Conservation (phyloP, 1,284 basidiomycete genomes). For the Pisolithus thermaeus region DNA sequence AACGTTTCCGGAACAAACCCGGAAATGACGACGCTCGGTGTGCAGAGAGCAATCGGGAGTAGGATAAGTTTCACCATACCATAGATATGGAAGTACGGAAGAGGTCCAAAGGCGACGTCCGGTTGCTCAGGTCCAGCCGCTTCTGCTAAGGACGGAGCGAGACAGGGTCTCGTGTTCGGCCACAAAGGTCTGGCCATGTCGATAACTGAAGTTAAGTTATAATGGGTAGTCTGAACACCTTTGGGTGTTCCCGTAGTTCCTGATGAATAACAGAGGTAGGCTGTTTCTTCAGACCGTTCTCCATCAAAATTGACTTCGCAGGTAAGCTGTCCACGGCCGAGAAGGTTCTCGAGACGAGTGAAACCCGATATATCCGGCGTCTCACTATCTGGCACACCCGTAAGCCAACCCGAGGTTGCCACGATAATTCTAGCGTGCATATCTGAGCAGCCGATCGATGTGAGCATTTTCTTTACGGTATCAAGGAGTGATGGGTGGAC, state of each 20-base stretch:
- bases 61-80: constrained; percentile 56
- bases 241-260: constrained; percentile 63
- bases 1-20: constrained; percentile 73
- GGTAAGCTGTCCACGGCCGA: constrained; percentile 39
- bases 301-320: constrained; percentile 49
- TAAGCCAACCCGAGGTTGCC: constrained; percentile 35
- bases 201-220: constrained; percentile 51
- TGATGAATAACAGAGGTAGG: constrained; percentile 62
- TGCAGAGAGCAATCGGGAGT: constrained; percentile 53
- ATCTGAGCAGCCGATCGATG: constrained; percentile 36
- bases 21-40: constrained; percentile 62
- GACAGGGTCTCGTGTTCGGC: constrained; percentile 15
- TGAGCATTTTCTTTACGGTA: constrained; percentile 41
- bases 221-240: constrained; percentile 62
- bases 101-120: constrained; percentile 50
- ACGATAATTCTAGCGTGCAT: constrained; percentile 44
- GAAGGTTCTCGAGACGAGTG: constrained; percentile 36
- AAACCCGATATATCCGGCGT: constrained; percentile 21
- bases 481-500: constrained; percentile 46
- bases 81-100: constrained; percentile 54
- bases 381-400: constrained; percentile 33
- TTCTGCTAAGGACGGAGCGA: too few relatives aligned
- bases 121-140: constrained; percentile 7
- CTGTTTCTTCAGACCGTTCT: constrained; percentile 43
- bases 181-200: constrained; percentile 41